Evolutionary conservation across 768 basidiomycete species (phyloP).

Genomic region (Suillus brevipes): DNA sequence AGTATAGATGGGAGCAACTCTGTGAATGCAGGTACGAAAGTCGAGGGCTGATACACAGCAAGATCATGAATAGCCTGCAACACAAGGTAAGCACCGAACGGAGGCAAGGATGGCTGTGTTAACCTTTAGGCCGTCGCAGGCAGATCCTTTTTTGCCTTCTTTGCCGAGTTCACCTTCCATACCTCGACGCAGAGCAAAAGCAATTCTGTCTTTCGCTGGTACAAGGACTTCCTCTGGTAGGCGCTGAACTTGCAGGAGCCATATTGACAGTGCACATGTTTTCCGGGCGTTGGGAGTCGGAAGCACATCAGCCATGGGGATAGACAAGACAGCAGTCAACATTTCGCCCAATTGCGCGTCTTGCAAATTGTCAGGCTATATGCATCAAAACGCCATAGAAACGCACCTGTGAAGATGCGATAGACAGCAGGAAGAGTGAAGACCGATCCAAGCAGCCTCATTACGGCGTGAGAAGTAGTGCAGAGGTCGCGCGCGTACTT

Average conservation of each 20-base stretch:
- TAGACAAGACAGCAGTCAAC: constrained; percentile 63
- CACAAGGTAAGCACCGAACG: constrained; percentile 14
- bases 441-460: constrained; percentile 61
- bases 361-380: constrained; percentile 28
- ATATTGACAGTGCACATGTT: constrained; percentile 76
- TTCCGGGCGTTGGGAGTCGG: constrained; percentile 88
- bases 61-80: constrained; percentile 72
- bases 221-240: constrained; percentile 60
- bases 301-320: constrained; percentile 65
- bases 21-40: constrained; percentile 70
- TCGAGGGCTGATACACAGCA: constrained; percentile 56
- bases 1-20: constrained; percentile 63
- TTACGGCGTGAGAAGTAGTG: constrained; percentile 67
- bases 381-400: constrained; percentile 11
- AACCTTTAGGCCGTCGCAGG: constrained; percentile 77
- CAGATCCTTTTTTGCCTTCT: constrained; percentile 86
- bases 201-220: constrained; percentile 66
- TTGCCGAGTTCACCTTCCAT: constrained; percentile 84
- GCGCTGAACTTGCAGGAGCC: constrained; percentile 70
- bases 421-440: constrained; percentile 62
- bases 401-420: constrained; percentile 61
- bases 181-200: constrained; percentile 70
- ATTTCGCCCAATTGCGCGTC: constrained; percentile 61
- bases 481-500: constrained; percentile 80
- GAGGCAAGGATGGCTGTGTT: constrained; percentile 17